Evolutionary conservation across 2,329 filamentous ascomycete species (phyloP).

Genomic region (Fusarium duplospermum): DNA sequence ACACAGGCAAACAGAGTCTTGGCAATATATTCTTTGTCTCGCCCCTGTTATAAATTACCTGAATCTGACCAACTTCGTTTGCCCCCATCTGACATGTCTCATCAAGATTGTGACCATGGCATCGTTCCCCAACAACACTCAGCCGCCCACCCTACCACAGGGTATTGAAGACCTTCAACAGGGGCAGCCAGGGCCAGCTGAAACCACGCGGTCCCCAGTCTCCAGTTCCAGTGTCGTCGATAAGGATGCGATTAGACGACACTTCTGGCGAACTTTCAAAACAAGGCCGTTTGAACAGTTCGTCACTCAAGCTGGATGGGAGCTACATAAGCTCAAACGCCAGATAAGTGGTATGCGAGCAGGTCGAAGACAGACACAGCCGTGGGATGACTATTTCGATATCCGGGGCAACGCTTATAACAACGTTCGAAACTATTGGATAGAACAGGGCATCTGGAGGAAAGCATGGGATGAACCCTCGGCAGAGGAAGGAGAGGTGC

Average conservation of each 20-base stretch:
- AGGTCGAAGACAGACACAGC: slow-evolving; percentile 21
- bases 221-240: neutral
- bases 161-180: slow-evolving; percentile 9
- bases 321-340: neutral
- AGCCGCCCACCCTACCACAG: neutral
- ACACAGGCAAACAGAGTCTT: neutral
- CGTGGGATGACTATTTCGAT: slow-evolving; percentile 12
- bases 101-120: neutral
- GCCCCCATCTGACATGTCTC: neutral
- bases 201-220: neutral
- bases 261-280: neutral
- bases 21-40: neutral
- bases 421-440: slow-evolving; percentile 22
- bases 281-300: neutral
- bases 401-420: slow-evolving; percentile 3
- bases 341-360: neutral
- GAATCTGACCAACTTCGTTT: neutral
- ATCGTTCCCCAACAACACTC: neutral
- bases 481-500: neutral
- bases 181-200: neutral
- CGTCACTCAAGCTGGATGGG: neutral
- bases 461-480: slow-evolving; percentile 14
- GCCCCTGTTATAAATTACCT: neutral
- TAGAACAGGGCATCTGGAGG: slow-evolving; percentile 23
- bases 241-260: neutral